Evolutionary conservation across 176 grass and related monocot species (phyloP).

Genomic region (Tillandsia fasciculata): DNA sequence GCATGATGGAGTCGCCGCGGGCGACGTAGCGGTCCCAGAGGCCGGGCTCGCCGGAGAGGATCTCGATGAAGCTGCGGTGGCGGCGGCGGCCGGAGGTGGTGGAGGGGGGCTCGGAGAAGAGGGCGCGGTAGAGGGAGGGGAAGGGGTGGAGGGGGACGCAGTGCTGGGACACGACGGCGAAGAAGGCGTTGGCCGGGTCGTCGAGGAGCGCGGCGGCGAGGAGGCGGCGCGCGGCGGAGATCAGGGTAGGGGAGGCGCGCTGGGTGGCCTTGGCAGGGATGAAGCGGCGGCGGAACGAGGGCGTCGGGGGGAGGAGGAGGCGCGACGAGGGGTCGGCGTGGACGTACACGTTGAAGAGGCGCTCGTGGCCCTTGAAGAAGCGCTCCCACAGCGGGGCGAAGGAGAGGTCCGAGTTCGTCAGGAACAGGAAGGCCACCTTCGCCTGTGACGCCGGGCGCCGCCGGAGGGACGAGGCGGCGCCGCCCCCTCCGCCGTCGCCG

Average conservation of each 20-base stretch:
- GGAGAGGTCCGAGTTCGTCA: conserved; percentile 63
- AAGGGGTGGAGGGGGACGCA: conserved; percentile 72
- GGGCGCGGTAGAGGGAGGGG: conserved; percentile 38
- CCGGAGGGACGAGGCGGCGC: conserved; percentile 17
- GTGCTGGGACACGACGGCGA: conserved; percentile 72
- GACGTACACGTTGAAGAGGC: conserved; percentile 76
- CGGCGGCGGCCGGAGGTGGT: conserved; percentile 2
- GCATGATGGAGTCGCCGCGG: conserved; percentile 65
- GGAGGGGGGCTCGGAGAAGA: conserved; percentile 20
- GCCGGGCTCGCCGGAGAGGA: conserved; percentile 54
- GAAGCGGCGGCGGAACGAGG: conserved; percentile 44
- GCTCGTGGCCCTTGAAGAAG: conserved; percentile 50
- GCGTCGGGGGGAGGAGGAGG: conserved; percentile 20
- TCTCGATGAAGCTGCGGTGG: conserved; percentile 88
- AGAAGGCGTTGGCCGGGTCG: conserved; percentile 69
- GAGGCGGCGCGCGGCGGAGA: conserved; percentile 70
- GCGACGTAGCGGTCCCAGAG: conserved; percentile 69
- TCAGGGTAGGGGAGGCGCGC: conserved; percentile 80
- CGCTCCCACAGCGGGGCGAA: conserved; percentile 91
- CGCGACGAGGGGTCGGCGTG: conserved; percentile 55
- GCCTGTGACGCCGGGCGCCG: conserved; percentile 9
- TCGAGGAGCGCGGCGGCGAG: conserved; percentile 75
- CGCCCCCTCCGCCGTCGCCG: background rate
- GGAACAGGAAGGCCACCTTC: conserved; percentile 94
- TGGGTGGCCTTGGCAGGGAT: conserved; percentile 55